Evolutionary conservation across 2,329 filamentous ascomycete species (phyloP), one percentile per base, ranked within the genome.

Genomic region (Orbilia javanica): DNA sequence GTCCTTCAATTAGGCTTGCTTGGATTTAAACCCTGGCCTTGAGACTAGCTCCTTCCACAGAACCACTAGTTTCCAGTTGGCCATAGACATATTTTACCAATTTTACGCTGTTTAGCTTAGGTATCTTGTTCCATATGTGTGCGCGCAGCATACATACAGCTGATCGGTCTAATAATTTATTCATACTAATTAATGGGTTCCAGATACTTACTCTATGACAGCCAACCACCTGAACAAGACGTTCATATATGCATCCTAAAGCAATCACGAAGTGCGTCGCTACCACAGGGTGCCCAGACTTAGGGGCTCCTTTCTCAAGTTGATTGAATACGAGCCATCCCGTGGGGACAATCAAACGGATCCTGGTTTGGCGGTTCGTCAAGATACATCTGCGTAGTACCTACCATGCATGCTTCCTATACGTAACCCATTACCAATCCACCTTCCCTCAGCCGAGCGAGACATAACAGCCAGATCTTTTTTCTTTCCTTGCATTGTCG

Each of bases 381-480:
- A 53, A 66, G 42, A 10, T 72, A 67, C 67, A 57, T 67, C 18
- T 42, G 6, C 1, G 39, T n/a, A n/a, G n/a, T n/a, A n/a, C n/a
- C n/a, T n/a, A n/a, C n/a, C 15, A 42, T 11, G 8, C 34, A 42
- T n/a, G 8, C 39, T 36, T 36, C 5, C n/a, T n/a, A 34, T 10
- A 10, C 5, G 31, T 2, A n/a, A 42, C 13, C 13, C 18, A 42
- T 42, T 18, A 42, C 15, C 39, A 42, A 55, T 60, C 39, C 67
- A 72, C 66, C 73, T 71, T 5, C 60, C 66, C 62, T 64, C 74
- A 72, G 62, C 67, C 66, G 73, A 68, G 34, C 71, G 67, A 72
- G 72, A 78, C 67, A 71, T n/a, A n/a, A n/a, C 20, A 7, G 34
- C 64, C 67, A 78, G 74, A 46, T 78, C 67, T 65, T 64, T 31